Evolutionary conservation across 306 rosid genomes (phyloP), one percentile per base, ranked within the genome.

Genomic region (Quercus agrifolia): DNA sequence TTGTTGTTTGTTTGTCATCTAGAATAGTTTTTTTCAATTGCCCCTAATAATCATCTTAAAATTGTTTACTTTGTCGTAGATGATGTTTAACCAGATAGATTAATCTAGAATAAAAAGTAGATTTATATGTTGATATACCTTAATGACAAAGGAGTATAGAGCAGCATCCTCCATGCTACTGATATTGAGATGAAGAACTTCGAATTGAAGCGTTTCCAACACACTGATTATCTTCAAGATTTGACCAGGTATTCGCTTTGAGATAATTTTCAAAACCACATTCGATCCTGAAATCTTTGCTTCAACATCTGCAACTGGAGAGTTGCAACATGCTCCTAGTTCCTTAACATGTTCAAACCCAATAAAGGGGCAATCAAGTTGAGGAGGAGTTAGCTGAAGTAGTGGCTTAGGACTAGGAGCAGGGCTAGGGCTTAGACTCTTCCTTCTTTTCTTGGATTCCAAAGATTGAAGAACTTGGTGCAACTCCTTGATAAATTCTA

Each of bases 401-500:
- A 79, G 70, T 55, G 87, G 90, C 56, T 84, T 86, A 0, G 93
- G 94, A 59, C 90, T 88, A 5, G 93, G 87, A 46, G 74, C 62
- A 38, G 91, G 96, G 87, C 91, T 90, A 90, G 99, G 98, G 93
- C 98, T 95, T 44, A 95, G 38, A 74, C 98, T 93, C 85, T 91
- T 93, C 75, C 98, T 93, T 70, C 97, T 86, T 78, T 95, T 95
- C 81, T 89, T 89, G 5, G 98, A 93, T 44, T 95, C 99, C 84
- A 95, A 81, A 5, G 93, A 89, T 79, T 91, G 91, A 67, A 89
- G 86, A 35, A 95, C 93, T 79, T 90, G 97, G 80, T 95, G 97
- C 82, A 95, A 72, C 85, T 95, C 99, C 90, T 95, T 95, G 83
- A 95, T 91, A 79, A 95, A 95, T 30, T 95, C 98, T 56, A 93